Conservation (phyloP, 1,284 basidiomycete species). For the Chondrostereum purpureum region DNA sequence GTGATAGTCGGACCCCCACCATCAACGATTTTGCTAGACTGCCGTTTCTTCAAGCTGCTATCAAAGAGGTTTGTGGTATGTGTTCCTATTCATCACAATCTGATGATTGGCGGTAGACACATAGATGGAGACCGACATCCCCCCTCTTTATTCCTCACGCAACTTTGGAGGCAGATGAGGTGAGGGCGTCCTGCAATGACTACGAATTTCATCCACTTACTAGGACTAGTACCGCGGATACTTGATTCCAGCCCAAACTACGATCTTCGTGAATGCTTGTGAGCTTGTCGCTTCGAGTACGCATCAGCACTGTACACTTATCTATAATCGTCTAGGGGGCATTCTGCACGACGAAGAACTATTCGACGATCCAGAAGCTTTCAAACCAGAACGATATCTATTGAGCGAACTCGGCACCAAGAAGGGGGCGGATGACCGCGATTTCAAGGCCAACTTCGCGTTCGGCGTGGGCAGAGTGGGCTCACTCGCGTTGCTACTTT, state of each 20-base stretch:
- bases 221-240: conserved; percentile 13
- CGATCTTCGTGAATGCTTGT: conserved; percentile 16
- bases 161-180: conserved; percentile 10
- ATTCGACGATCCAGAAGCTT: conserved; percentile 16
- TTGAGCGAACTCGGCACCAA: conserved; percentile 14
- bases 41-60: conserved; percentile 23
- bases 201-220: too few relatives aligned
- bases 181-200: conserved; percentile 2
- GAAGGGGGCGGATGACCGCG: conserved; percentile 10
- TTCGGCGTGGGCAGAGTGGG: conserved; percentile 17
- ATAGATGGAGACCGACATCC: conserved; percentile 17
- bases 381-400: conserved; percentile 15
- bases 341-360: conserved; percentile 16
- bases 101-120: conserved; percentile 14
- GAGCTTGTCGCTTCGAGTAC: not conserved
- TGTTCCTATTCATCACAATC: not conserved
- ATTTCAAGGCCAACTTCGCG: conserved; percentile 10
- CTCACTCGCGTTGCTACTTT: not conserved
- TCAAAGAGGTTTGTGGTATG: conserved; percentile 16
- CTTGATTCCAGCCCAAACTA: conserved; percentile 13
- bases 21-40: conserved; percentile 20
- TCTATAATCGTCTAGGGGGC: conserved; percentile 8
- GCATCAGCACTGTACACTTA: not conserved
- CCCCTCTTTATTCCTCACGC: conserved; percentile 15
- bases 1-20: conserved; percentile 17